Evolutionary conservation across 768 basidiomycete genomes (phyloP).

Genomic region (Lentinula sp.): DNA sequence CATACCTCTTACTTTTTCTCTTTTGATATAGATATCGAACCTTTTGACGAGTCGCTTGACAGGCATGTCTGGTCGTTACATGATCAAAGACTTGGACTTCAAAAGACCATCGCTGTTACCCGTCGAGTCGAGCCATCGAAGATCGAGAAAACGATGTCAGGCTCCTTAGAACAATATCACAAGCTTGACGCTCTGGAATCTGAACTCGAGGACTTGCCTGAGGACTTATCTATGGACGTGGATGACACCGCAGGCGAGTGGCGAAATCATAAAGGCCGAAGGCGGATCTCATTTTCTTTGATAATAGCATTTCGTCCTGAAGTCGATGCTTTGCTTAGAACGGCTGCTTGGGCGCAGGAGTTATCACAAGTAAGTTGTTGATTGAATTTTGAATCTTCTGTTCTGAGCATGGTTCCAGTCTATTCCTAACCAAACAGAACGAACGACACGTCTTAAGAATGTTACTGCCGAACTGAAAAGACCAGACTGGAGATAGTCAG

Average conservation of each 20-base stretch:
- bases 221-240: background rate
- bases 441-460: background rate
- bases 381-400: background rate
- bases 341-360: background rate
- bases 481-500: conserved; percentile 1
- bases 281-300: background rate
- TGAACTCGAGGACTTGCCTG: background rate
- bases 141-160: background rate
- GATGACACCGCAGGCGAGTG: background rate
- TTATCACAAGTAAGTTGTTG: conserved; percentile 1
- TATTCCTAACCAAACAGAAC: conserved; percentile 2
- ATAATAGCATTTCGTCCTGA: background rate
- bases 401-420: background rate
- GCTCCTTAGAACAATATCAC: background rate
- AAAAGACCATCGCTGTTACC: conserved; percentile 1
- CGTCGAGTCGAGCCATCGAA: background rate
- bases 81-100: conserved; percentile 3
- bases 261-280: background rate
- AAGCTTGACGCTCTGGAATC: background rate
- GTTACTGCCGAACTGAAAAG: background rate
- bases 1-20: background rate
- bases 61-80: conserved; percentile 6
- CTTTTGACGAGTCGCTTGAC: conserved; percentile 4
- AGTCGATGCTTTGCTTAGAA: background rate
- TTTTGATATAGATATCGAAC: background rate